phyloP scores from a whole-genome alignment of 495 filamentous ascomycete genomes.

The Penicillium psychrofluorescens region DNA sequence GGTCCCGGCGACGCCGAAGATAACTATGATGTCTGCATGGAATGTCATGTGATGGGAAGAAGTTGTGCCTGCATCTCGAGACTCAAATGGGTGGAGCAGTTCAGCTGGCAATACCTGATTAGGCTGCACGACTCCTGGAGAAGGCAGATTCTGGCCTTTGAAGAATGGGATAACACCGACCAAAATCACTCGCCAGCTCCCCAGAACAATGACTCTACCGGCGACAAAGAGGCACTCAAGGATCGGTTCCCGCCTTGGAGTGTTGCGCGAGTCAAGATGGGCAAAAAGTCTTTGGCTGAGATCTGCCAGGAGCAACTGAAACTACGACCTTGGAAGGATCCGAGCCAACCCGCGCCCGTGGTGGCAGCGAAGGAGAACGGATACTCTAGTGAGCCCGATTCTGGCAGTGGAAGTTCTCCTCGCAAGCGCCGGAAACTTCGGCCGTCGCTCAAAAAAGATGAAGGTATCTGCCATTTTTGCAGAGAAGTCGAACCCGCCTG shows the following conservation, averaged over 20 bases:
- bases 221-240: conserved; percentile 39
- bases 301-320: conserved; percentile 84
- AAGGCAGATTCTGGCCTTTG: conserved; percentile 59
- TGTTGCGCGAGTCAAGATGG: conserved; percentile 51
- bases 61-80: conserved; percentile 82
- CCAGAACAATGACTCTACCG: not conserved
- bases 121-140: conserved; percentile 80
- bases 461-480: conserved; percentile 71
- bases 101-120: conserved; percentile 69
- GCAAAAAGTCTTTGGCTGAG: conserved; percentile 73
- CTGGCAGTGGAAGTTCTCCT: conserved; percentile 25
- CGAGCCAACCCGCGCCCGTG: conserved; percentile 33
- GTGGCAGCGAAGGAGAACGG: conserved; percentile 4
- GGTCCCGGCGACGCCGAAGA: conserved; percentile 57
- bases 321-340: conserved; percentile 58
- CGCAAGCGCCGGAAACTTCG: conserved; percentile 43
- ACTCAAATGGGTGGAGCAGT: conserved; percentile 89
- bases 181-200: no score
- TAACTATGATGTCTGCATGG: conserved; percentile 92
- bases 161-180: conserved; percentile 23
- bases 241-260: conserved; percentile 51
- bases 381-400: conserved; percentile 8
- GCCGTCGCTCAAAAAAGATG: conserved; percentile 32
- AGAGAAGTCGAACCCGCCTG: conserved; percentile 64
- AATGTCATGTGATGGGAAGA: conserved; percentile 90